Evolutionary conservation across 768 basidiomycete species (phyloP).

Genomic region (Suillus subluteus): DNA sequence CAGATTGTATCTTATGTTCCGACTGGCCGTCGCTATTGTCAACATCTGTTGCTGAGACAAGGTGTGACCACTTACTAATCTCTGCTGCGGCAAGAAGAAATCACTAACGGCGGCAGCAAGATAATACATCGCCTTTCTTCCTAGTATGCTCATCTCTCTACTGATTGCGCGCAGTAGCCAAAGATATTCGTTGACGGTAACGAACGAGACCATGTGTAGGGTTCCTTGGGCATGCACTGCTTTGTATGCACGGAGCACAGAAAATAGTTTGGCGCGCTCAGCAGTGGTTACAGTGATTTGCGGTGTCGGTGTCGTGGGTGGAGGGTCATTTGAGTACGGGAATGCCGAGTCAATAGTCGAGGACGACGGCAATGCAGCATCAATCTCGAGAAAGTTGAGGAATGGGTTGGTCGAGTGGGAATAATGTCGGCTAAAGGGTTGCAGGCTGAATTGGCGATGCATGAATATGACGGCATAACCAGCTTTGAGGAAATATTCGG

Average conservation of each 20-base stretch:
- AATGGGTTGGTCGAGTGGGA: constrained; percentile 98
- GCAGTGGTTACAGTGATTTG: constrained; percentile 68
- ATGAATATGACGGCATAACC: constrained; percentile 99
- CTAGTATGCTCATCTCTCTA: constrained; percentile 71
- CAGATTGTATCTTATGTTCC: constrained; percentile 98
- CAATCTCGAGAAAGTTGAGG: constrained; percentile 89
- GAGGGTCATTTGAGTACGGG: constrained; percentile 35
- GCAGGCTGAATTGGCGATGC: constrained; percentile 96
- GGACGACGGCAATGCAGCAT: constrained; percentile 27
- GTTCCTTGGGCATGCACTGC: constrained; percentile 72
- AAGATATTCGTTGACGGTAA: constrained; percentile 95
- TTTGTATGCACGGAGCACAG: constrained; percentile 81
- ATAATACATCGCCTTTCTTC: constrained; percentile 86
- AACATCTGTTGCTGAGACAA: background rate
- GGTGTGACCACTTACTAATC: constrained; percentile 65
- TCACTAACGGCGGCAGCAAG: constrained; percentile 98
- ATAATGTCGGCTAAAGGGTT: constrained; percentile 97
- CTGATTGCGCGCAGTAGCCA: constrained; percentile 87
- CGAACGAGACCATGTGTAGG: constrained; percentile 86
- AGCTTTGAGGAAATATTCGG: constrained; percentile 94
- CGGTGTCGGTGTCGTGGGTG: constrained; percentile 32
- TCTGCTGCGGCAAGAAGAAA: constrained; percentile 92
- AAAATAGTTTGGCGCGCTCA: constrained; percentile 66
- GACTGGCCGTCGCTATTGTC: constrained; percentile 53
- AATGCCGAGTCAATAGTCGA: constrained; percentile 22